Evolutionary conservation across 768 basidiomycete species (phyloP).

Genomic region (Collybiopsis luxurians): DNA sequence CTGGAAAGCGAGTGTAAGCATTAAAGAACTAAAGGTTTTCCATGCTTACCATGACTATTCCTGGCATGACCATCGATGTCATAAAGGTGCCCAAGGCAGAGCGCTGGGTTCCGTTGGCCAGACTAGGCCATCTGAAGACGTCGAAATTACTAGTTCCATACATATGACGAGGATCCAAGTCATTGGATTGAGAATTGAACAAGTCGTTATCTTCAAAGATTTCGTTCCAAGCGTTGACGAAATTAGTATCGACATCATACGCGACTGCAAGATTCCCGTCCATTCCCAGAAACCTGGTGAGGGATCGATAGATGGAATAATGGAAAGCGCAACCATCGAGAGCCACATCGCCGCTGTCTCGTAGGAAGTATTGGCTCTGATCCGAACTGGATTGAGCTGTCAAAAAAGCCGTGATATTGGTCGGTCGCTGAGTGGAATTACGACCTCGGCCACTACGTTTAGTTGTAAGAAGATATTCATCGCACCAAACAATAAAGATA

Average conservation of each 20-base stretch:
- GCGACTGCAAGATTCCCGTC: constrained; percentile 92
- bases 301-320: constrained; percentile 87
- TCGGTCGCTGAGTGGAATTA: constrained; percentile 66
- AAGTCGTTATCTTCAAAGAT: constrained; percentile 90
- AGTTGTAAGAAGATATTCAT: not conserved
- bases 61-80: constrained; percentile 81
- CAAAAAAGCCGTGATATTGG: constrained; percentile 60
- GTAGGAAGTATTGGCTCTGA: constrained; percentile 77
- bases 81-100: constrained; percentile 79
- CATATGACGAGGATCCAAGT: constrained; percentile 83
- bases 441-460: constrained; percentile 78
- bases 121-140: constrained; percentile 89
- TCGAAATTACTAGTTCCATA: constrained; percentile 93
- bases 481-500: constrained; percentile 11
- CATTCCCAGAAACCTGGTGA: constrained; percentile 91
- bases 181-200: constrained; percentile 63
- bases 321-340: constrained; percentile 88
- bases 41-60: constrained; percentile 67
- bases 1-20: constrained; percentile 81
- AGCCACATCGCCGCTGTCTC: constrained; percentile 59
- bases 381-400: constrained; percentile 64
- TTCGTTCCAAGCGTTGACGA: constrained; percentile 87
- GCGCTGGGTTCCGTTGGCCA: constrained; percentile 79
- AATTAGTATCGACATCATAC: constrained; percentile 80
- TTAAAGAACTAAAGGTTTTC: constrained; percentile 29